Base-by-base conservation (phyloP, 768 basidiomycete genomes). In the Boletus pseudopeckii region DNA sequence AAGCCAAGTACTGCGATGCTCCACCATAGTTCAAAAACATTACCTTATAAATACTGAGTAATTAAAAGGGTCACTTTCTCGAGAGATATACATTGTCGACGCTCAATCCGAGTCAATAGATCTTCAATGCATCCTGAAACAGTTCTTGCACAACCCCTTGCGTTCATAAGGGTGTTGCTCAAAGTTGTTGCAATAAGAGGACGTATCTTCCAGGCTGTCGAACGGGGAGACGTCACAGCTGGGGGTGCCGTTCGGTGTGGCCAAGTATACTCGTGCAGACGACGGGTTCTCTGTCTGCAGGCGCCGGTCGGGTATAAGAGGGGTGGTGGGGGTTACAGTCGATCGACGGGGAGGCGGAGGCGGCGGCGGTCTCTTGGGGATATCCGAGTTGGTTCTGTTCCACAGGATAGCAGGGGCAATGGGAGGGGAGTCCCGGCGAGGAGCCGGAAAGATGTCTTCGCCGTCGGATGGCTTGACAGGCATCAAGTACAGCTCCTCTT, bases 101-200 rank as follows among this genome's bases (percentile, higher is more conserved):
- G 17, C 4, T 37, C 38, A 11, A 15, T 33, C 30, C 3, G 39
- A n/a, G 43, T n/a, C n/a, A 39, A 34, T n/a, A 52, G 11, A 24
- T n/a, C 7, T 7, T 59, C 36, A 61, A 32, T 84, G 83, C 63
- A 74, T 71, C 69, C 82, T 77, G 61, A 81, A 81, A 67, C 86
- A 90, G 58, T 82, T 84, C 57, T 75, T 82, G 68, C 86, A 87
- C 71, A 81, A 75, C 7, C 85, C 84, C 63, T 77, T 76, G 43
- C 76, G 73, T 70, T 87, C 84, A 72, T 84, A 83, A 40, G 81
- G 81, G 64, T 83, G 83, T 71, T 87, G 84, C 62, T 79, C 80
- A 68, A 88, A 86, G 43, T 77, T 74, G 22, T 56, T 64, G 61
- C 87, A 86, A 10, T 69, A 72, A 20, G 57, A 60, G 22, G 72